Base-by-base conservation (phyloP, 805 yeast genomes). In the Candida endomychidarum region DNA sequence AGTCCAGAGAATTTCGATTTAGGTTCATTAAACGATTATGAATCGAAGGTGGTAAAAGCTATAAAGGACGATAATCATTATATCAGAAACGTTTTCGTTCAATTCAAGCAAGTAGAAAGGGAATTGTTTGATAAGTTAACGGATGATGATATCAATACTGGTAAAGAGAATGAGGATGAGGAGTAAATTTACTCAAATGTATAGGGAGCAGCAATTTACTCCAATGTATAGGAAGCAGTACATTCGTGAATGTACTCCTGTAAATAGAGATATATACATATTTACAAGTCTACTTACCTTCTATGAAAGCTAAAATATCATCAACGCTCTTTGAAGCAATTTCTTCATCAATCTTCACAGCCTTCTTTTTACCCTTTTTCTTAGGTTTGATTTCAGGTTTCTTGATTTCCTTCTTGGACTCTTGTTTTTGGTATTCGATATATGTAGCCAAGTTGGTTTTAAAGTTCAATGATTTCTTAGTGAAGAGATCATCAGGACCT, bases 391-490 rank as follows among this genome's bases (percentile, higher is more conserved):
- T 8, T 16, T 14, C 50, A 10, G 54, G 57, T 16, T 11, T 9
- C 11, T 20, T n/a, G 6, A 28, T n/a, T 19, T 18, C 25, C 15
- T 21, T 33, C 10, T 24, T 28, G 21, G 7, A 22, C 41, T 62
- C 63, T 12, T 61, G 60, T 37, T 72, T 72, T 45, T 71, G 69
- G 40, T 66, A 65, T 15, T 72, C 74, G 40, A 70, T 59, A 39
- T 67, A 65, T 11, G 70, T 72, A 26, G 77, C 65, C 45, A 89
- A 68, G 52, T 79, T 80, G 30, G 72, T 69, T 28, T 75, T 75
- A 78, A 89, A 83, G 43, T 71, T 76, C 47, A 74, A 72, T 29
- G 86, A 75, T 55, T 88, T 91, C 45, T 71, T 75, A 17, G 96
- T 79, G 42, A 77, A 69, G 25, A 64, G 66, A 56, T 87, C 85